Evolutionary conservation across 805 yeast genomes (phyloP).

Genomic region (Zygotorulaspora chibaensis): DNA sequence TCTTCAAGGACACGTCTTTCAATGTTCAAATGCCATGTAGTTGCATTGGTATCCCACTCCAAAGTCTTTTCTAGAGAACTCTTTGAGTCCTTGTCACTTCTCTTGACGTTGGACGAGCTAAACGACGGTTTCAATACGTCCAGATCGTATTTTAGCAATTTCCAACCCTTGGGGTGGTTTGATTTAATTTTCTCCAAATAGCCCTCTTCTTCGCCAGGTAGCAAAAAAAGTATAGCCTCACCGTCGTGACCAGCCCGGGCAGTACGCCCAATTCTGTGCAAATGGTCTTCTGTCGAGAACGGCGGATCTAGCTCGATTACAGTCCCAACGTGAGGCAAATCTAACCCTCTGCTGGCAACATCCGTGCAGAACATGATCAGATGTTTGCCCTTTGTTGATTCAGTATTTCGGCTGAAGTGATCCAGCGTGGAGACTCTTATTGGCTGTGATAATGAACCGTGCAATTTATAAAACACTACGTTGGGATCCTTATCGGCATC

Average conservation of each 20-base stretch:
- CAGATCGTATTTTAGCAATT: conserved; percentile 47
- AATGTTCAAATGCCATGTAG: conserved; percentile 89
- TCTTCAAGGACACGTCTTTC: conserved; percentile 86
- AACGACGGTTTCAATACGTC: conserved; percentile 38
- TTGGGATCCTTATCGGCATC: conserved; percentile 36
- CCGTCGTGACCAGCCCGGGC: conserved; percentile 96
- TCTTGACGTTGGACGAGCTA: conserved; percentile 26
- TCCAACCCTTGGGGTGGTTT: conserved; percentile 54
- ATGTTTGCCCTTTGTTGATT: conserved; percentile 44
- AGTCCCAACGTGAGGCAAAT: conserved; percentile 77
- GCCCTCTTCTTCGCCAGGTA: conserved; percentile 88
- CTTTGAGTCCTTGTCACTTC: conserved; percentile 33
- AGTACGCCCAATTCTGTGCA: conserved; percentile 95
- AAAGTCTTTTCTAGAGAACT: conserved; percentile 36
- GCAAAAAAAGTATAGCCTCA: conserved; percentile 65
- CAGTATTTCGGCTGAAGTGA: conserved; percentile 47
- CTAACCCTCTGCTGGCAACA: conserved; percentile 96
- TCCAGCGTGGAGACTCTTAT: conserved; percentile 72
- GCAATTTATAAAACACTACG: conserved; percentile 62
- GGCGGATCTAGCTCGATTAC: conserved; percentile 96
- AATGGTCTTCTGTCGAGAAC: conserved; percentile 86
- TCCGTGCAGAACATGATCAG: conserved; percentile 88
- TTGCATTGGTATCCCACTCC: conserved; percentile 90
- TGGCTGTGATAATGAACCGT: conserved; percentile 87
- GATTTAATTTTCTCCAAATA: conserved; percentile 61